These are phyloP conservation scores for Echium plantagineum DNA, from an alignment of 257 asterid species.

Conservation along the genomic window DNA sequence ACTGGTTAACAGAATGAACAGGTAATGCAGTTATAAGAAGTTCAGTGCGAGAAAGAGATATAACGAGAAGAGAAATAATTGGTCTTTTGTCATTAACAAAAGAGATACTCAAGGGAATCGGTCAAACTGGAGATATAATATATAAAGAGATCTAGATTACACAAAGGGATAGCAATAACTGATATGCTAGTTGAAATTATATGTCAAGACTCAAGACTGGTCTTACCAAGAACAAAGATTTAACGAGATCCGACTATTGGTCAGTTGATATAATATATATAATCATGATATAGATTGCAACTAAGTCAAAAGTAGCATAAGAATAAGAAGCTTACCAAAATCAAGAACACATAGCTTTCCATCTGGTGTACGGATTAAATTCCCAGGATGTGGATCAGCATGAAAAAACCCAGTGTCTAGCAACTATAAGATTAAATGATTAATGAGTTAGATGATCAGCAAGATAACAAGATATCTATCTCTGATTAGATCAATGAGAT, in stretches of 20 bases:
- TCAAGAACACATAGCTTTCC: constrained; percentile 95
- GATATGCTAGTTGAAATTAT: too few species aligned
- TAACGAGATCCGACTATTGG: too few species aligned
- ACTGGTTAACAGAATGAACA: not conserved
- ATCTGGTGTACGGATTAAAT: constrained; percentile 89
- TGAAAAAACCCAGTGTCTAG: constrained; percentile 99
- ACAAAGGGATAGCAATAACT: too few species aligned
- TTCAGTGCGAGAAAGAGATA: not conserved
- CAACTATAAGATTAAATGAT: constrained; percentile 46
- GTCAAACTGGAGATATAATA: too few species aligned
- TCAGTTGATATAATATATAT: too few species aligned
- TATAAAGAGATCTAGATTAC: too few species aligned
- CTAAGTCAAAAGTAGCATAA: not conserved
- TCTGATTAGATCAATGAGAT: not conserved
- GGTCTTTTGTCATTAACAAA: not conserved
- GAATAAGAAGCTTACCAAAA: constrained; percentile 45
- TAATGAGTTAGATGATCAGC: constrained; percentile 1
- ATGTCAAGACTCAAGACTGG: too few species aligned
- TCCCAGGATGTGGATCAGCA: constrained; percentile 99
- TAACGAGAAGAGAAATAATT: not conserved
- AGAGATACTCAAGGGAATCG: too few species aligned
- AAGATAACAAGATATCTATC: not conserved
- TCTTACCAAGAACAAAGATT: too few species aligned
- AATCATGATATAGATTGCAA: not conserved
- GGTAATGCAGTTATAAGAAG: not conserved